These are phyloP conservation scores for Epichloe hybrida DNA, from an alignment of 2,329 filamentous ascomycete genomes.

Conservation along the genomic window DNA sequence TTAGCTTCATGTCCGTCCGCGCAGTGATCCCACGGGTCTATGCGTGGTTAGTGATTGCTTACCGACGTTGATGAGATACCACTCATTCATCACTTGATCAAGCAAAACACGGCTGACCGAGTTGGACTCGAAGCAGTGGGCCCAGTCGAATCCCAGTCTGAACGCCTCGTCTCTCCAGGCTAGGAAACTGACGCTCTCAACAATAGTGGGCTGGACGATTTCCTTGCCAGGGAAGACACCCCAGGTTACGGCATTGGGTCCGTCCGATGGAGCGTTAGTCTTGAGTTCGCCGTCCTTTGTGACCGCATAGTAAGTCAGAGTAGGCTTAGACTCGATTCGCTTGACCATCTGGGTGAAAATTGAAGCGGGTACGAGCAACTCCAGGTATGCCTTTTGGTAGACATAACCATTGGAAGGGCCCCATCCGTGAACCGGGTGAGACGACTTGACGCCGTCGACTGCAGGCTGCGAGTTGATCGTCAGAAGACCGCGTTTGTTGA, in stretches of 20 bases:
- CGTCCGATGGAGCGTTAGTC: constrained; percentile 73
- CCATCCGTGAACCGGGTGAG: constrained; percentile 81
- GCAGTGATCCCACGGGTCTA: background rate
- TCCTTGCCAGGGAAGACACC: constrained; percentile 96
- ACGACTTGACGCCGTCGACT: constrained; percentile 80
- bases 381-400: constrained; percentile 95
- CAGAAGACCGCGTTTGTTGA: constrained; percentile 77
- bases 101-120: constrained; percentile 71
- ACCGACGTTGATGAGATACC: constrained; percentile 94
- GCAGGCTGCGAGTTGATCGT: constrained; percentile 98
- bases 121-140: constrained; percentile 67
- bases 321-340: constrained; percentile 63
- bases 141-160: constrained; percentile 84
- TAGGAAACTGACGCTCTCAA: constrained; percentile 92
- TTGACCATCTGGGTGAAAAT: constrained; percentile 64
- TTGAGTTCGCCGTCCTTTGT: constrained; percentile 69
- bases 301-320: constrained; percentile 89
- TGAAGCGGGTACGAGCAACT: constrained; percentile 73
- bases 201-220: constrained; percentile 99
- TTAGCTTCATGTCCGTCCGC: background rate
- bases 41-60: constrained; percentile 21
- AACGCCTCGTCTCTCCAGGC: constrained; percentile 99
- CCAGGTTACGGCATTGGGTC: constrained; percentile 98
- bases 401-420: constrained; percentile 91
- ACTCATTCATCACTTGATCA: constrained; percentile 71